Evolutionary conservation across 192 early-diverging fungal genomes (phyloP), one percentile per base, ranked within the genome.

Genomic region (Backusella parvicylindrica): DNA sequence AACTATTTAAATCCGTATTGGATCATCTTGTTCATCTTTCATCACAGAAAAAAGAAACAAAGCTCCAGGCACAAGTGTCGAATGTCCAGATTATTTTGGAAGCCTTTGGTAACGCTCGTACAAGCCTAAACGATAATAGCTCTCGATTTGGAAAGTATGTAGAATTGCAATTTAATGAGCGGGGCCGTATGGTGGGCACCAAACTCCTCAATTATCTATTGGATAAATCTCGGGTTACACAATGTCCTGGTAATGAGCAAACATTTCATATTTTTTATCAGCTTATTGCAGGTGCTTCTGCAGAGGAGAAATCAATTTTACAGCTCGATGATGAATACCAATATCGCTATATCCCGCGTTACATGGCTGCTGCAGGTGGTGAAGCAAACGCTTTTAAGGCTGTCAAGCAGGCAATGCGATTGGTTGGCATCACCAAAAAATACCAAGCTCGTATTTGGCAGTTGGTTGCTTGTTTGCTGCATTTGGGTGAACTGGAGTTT

Each of bases 181-280:
- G 94, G n/a, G 94, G 95, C 9, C 91, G 92, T 43, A 87, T 96
- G 72, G 88, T 96, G 21, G 97, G 97, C 8, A 91, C 92, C 18
- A 96, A 94, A 80, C 87, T 91, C 74, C 85, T 97, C 78, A 91
- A 94, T 79, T 97, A 96, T 77, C 86, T 97, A 72, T 82, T 99
- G 30, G 97, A 98, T 71, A 95, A 95, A 80, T 82, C 80, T 43
- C 90, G 96, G 6, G 90, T 98, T 35, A 86, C 90, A 6, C 84
- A 86, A 2, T 85, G 86, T 16, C 79, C 77, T 15, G 75, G 86
- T 36, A 87, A 86, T 72, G 96, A 96, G 70, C 89, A 93, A 70
- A 95, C 91, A 83, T 99, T 97, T 85, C 95, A 98, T 78, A 91
- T 98, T 35, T 96, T 99, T 79, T 97, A 99, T 85, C 93, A 96